phyloP scores from a whole-genome alignment of 108 stramenopile species.

The Skeletonema grethae region DNA sequence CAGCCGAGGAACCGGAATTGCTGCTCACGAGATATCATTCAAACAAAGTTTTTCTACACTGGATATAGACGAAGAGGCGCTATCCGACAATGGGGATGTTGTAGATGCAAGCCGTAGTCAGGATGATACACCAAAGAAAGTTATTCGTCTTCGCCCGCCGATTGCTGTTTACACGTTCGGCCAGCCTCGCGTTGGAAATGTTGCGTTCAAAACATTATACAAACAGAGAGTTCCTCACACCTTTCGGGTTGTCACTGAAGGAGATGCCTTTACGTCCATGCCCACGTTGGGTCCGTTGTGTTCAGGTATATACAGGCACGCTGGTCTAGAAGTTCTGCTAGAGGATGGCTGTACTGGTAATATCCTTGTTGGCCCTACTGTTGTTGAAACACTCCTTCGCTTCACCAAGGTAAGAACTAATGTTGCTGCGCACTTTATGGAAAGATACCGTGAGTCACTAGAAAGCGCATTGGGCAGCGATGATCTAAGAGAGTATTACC shows the following conservation, averaged over 20 bases:
- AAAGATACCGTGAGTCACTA: constrained; percentile 68
- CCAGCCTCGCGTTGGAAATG: constrained; percentile 50
- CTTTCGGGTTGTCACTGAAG: constrained; percentile 75
- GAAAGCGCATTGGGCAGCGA: constrained; percentile 66
- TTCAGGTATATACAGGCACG: constrained; percentile 77
- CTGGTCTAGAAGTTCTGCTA: constrained; percentile 74
- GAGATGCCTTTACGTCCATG: constrained; percentile 75
- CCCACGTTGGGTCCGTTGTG: constrained; percentile 52
- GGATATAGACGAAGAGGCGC: constrained; percentile 23
- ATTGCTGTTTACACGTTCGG: constrained; percentile 82
- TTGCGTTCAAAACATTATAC: constrained; percentile 69
- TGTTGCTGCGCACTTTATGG: constrained; percentile 66
- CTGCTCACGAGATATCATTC: constrained; percentile 7
- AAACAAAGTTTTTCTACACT: constrained; percentile 21
- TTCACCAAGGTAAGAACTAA: constrained; percentile 77
- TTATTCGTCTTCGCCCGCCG: constrained; percentile 64
- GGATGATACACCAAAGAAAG: constrained; percentile 7
- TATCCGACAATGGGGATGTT: constrained; percentile 9
- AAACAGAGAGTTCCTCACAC: constrained; percentile 80
- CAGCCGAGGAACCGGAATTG: not conserved
- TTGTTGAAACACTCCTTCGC: constrained; percentile 80
- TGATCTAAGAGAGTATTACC: constrained; percentile 75
- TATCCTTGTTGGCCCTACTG: constrained; percentile 79
- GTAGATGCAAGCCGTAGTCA: constrained; percentile 15
- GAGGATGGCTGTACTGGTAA: constrained; percentile 83